These are phyloP conservation scores for Cercospora zeina DNA, from an alignment of 2,329 filamentous ascomycete species.

Conservation along the genomic window DNA sequence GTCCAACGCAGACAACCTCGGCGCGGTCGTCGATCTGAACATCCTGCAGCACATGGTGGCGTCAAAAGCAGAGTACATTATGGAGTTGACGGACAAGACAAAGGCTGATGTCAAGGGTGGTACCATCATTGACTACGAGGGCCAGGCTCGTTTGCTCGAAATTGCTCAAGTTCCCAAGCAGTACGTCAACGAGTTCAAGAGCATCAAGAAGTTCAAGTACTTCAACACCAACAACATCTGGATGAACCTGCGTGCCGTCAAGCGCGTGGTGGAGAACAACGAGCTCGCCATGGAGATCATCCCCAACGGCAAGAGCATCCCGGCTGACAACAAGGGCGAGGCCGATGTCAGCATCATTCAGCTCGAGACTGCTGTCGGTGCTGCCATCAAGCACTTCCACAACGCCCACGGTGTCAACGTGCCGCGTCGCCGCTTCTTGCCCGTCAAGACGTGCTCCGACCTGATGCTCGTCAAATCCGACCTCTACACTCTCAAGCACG, in stretches of 20 bases:
- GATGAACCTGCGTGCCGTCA: slow-evolving; percentile 96
- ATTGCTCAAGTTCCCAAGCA: slow-evolving; percentile 99
- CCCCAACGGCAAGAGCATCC: slow-evolving; percentile 97
- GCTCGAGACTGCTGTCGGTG: slow-evolving; percentile 97
- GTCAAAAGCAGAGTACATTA: slow-evolving; percentile 96
- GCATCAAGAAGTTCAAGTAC: slow-evolving; percentile 99
- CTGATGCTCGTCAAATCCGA: slow-evolving; percentile 99
- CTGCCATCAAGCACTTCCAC: slow-evolving; percentile 97
- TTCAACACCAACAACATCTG: slow-evolving; percentile 99
- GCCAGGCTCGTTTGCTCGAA: slow-evolving; percentile 92
- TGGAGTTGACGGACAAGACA: slow-evolving; percentile 99
- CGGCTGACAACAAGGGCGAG: slow-evolving; percentile 99
- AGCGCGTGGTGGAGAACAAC: slow-evolving; percentile 97
- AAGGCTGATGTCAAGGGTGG: slow-evolving; percentile 99
- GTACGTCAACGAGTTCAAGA: slow-evolving; percentile 99
- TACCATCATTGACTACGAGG: slow-evolving; percentile 99
- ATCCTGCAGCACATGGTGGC: slow-evolving; percentile 99
- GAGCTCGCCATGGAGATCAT: slow-evolving; percentile 99
- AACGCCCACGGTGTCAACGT: slow-evolving; percentile 99
- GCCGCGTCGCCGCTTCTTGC: slow-evolving; percentile 94
- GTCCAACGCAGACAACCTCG: slow-evolving; percentile 98
- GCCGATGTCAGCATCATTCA: slow-evolving; percentile 96
- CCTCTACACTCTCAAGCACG: slow-evolving; percentile 97
- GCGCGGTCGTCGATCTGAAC: slow-evolving; percentile 94
- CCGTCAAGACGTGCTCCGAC: slow-evolving; percentile 99